These are phyloP conservation scores for Citropsis articulata DNA, from an alignment of 345 rosid species.

Conservation along the genomic window DNA sequence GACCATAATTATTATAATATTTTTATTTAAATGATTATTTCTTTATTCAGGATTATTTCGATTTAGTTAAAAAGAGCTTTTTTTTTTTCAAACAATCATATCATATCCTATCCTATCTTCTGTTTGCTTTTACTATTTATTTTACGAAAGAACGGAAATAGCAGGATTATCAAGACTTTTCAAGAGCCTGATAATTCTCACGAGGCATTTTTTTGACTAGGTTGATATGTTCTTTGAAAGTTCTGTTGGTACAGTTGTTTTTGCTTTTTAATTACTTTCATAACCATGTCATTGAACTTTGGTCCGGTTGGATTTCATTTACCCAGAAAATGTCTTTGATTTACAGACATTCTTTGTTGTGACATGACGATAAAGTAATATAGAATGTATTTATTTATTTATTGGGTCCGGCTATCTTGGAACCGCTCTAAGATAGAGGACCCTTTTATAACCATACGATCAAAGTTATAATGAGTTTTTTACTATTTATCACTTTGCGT, in stretches of 20 bases:
- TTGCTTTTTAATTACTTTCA: not conserved
- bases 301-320: not conserved
- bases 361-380: not conserved
- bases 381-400: no score
- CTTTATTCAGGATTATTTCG: not conserved
- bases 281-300: not conserved
- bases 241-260: not conserved
- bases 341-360: not conserved
- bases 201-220: not conserved
- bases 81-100: not conserved
- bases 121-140: not conserved
- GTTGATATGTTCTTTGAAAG: not conserved
- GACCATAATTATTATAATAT: not conserved
- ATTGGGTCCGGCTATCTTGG: no score
- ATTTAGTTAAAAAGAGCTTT: not conserved
- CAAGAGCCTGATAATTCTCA: not conserved
- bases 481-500: no score
- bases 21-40: not conserved
- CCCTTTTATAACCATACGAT: no score
- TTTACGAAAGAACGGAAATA: not conserved
- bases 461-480: no score
- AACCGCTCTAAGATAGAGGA: no score
- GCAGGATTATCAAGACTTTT: not conserved
- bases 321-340: not conserved
- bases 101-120: not conserved